Conservation (phyloP, 2,329 filamentous ascomycete genomes). For the Emmonsiellopsis sp. region DNA sequence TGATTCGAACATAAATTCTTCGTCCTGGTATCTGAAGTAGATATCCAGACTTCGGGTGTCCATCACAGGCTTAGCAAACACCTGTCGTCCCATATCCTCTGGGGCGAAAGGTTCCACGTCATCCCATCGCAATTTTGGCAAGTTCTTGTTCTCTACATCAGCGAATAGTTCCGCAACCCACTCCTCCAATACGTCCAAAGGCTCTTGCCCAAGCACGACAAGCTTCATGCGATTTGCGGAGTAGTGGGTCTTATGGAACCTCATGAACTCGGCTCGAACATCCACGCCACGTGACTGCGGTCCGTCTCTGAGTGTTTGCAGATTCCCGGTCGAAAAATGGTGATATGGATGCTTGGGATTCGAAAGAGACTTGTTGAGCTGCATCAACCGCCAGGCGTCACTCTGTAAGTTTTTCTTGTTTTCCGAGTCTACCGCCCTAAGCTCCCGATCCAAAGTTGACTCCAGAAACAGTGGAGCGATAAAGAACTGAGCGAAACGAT, state of each 20-base stretch:
- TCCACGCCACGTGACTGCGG: slow-evolving; percentile 72
- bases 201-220: slow-evolving; percentile 72
- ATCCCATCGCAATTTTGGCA: slow-evolving; percentile 60
- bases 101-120: slow-evolving; percentile 49
- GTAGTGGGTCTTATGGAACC: slow-evolving; percentile 82
- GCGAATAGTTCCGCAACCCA: slow-evolving; percentile 83
- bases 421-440: slow-evolving; percentile 84
- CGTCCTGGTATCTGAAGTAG: slow-evolving; percentile 75
- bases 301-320: slow-evolving; percentile 73
- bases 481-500: slow-evolving; percentile 92
- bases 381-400: slow-evolving; percentile 77
- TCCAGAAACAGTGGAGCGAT: slow-evolving; percentile 77
- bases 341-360: slow-evolving; percentile 82
- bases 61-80: slow-evolving; percentile 87
- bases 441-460: slow-evolving; percentile 75
- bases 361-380: slow-evolving; percentile 79
- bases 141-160: slow-evolving; percentile 68
- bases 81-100: slow-evolving; percentile 57
- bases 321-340: slow-evolving; percentile 85
- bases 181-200: slow-evolving; percentile 67
- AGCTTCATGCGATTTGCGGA: slow-evolving; percentile 92
- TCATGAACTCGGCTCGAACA: slow-evolving; percentile 82
- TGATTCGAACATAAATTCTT: slow-evolving; percentile 67
- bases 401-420: slow-evolving; percentile 97
- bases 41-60: slow-evolving; percentile 71